A percentile compares a stretch with the other conserved stretches of the same genome.
phyloP scores from a whole-genome alignment of 2,329 filamentous ascomycete genomes.

The Ophiocordyceps unilateralis region DNA sequence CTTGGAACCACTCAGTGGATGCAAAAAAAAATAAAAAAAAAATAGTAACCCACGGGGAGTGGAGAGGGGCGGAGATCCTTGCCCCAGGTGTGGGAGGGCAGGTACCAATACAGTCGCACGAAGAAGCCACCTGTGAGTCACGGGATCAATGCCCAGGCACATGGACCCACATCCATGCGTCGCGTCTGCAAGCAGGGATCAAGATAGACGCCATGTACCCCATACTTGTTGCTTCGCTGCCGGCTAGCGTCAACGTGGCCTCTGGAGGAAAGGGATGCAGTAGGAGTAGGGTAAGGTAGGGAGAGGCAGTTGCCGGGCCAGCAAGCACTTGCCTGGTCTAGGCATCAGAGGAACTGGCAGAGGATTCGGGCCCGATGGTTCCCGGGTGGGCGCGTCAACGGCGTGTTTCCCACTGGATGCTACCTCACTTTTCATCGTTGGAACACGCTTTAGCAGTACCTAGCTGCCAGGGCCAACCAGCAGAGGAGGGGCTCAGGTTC shows the following conservation, averaged over 20 bases:
- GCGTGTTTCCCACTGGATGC: background rate
- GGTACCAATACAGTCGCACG: background rate
- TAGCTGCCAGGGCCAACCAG: background rate
- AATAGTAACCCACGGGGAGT: too few relatives aligned
- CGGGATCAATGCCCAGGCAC: background rate
- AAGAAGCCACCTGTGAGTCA: background rate
- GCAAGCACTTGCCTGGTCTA: background rate
- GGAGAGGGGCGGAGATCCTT: background rate
- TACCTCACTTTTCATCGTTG: background rate
- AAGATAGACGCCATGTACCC: background rate
- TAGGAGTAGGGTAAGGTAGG: background rate
- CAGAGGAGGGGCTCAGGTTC: background rate
- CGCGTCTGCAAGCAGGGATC: background rate
- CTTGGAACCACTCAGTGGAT: background rate
- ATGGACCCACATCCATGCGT: background rate
- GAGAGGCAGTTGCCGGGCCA: slow-evolving; percentile 2
- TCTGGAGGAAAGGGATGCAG: background rate
- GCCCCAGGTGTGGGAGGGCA: background rate
- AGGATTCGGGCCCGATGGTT: background rate
- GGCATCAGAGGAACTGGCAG: background rate
- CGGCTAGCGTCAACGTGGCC: background rate
- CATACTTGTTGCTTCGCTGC: background rate
- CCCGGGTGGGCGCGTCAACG: background rate
- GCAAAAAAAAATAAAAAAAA: background rate
- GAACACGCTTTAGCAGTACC: background rate